These are phyloP conservation scores for Didymella pinodella DNA, from an alignment of 2,329 filamentous ascomycete species.

Conservation along the genomic window DNA sequence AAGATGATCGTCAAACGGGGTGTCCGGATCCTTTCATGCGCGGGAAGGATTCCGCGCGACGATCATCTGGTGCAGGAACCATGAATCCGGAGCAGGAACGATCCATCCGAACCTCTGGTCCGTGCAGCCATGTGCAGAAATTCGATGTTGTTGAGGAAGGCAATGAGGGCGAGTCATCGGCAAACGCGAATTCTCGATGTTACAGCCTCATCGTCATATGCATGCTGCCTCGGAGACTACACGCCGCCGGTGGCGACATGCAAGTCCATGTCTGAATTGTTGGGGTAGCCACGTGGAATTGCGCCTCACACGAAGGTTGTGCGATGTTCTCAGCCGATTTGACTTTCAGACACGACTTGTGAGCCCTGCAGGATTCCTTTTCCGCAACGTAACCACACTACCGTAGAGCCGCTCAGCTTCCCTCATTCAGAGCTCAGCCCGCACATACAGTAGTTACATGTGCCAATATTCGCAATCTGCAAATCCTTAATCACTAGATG, in stretches of 20 bases:
- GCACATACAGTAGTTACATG: background rate
- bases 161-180: slow-evolving; percentile 5
- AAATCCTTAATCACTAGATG: too few species aligned
- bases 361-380: background rate
- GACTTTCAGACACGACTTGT: background rate
- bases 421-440: background rate
- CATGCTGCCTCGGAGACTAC: background rate
- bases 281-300: slow-evolving; percentile 1
- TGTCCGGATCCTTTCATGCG: background rate
- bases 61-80: slow-evolving; percentile 8
- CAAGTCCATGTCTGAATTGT: background rate
- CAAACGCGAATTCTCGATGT: slow-evolving; percentile 8
- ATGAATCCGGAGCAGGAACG: slow-evolving; percentile 1
- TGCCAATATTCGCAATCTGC: too few species aligned
- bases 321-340: background rate
- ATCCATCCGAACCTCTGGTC: slow-evolving; percentile 11
- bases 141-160: background rate
- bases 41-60: slow-evolving; percentile 13
- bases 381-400: background rate
- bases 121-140: slow-evolving; percentile 7
- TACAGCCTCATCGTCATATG: slow-evolving; percentile 3
- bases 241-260: background rate
- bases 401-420: background rate
- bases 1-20: background rate
- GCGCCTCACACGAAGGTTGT: background rate